Percentiles rank a stretch among this genome's conserved stretches.
phyloP scores from a whole-genome alignment of 345 rosid genomes.

The Trapa bicornis region DNA sequence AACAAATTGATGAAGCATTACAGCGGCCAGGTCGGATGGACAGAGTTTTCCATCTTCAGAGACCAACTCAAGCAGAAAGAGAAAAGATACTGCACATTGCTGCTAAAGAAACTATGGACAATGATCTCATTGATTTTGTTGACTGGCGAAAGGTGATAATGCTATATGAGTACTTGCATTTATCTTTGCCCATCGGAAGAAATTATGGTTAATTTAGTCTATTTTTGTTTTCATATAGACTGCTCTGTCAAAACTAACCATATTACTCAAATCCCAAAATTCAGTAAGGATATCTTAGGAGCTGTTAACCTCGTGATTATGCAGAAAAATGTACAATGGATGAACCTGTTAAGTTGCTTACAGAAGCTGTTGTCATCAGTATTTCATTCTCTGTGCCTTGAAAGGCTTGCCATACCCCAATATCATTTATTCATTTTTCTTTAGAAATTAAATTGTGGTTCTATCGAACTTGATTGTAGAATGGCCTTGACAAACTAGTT shows the following conservation, averaged over 20 bases:
- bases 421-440: not conserved
- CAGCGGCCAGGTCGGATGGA: conserved; percentile 96
- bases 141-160: conserved; percentile 77
- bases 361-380: not conserved
- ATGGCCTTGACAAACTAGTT: not conserved
- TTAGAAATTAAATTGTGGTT: not conserved
- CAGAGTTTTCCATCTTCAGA: conserved; percentile 80
- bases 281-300: not conserved
- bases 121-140: conserved; percentile 58
- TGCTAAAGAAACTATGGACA: conserved; percentile 87
- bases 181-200: not conserved
- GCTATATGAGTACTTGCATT: not conserved
- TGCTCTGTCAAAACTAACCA: not conserved
- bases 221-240: not conserved
- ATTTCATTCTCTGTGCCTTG: not conserved
- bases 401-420: not conserved
- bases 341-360: not conserved
- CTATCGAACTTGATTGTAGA: not conserved
- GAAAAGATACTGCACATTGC: conserved; percentile 60
- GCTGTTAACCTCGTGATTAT: not conserved
- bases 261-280: not conserved
- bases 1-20: conserved; percentile 86
- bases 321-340: not conserved
- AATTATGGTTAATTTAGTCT: not conserved
- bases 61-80: conserved; percentile 81